Percentiles rank a stretch among this genome's conserved stretches.
Conservation (phyloP, 495 filamentous ascomycete genomes). For the Talaromyces stipitatus region DNA sequence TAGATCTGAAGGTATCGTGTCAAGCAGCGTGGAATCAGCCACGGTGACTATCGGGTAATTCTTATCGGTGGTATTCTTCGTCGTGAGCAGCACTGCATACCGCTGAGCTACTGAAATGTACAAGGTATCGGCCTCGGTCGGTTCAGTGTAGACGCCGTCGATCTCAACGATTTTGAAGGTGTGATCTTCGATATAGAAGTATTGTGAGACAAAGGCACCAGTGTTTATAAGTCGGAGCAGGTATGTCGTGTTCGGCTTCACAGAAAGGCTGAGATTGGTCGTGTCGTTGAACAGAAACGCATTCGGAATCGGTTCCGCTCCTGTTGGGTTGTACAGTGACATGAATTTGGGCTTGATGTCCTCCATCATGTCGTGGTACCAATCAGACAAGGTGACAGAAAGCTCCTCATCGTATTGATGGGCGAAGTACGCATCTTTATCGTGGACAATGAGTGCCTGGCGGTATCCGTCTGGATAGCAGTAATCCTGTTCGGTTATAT, state of each 20-base stretch:
- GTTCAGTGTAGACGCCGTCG: conserved; percentile 47
- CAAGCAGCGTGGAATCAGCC: conserved; percentile 25
- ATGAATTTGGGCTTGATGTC: conserved; percentile 38
- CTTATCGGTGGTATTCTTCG: conserved; percentile 50
- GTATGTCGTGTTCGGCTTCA: conserved; percentile 72
- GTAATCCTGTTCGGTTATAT: conserved; percentile 16
- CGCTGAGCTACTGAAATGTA: conserved; percentile 66
- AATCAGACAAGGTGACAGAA: conserved; percentile 59
- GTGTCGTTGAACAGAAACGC: conserved; percentile 52
- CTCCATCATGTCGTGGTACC: conserved; percentile 44
- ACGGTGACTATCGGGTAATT: conserved; percentile 59
- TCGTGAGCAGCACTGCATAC: conserved; percentile 60
- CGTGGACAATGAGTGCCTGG: conserved; percentile 64
- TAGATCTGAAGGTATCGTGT: conserved; percentile 20
- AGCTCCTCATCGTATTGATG: conserved; percentile 61
- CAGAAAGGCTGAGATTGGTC: conserved; percentile 44
- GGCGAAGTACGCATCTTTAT: conserved; percentile 51
- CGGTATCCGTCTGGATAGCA: conserved; percentile 74
- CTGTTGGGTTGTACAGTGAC: conserved; percentile 40
- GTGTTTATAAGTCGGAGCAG: conserved; percentile 72
- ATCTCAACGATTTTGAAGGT: conserved; percentile 51
- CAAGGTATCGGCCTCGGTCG: conserved; percentile 49
- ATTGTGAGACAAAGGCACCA: conserved; percentile 64
- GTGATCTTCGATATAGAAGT: conserved; percentile 73
- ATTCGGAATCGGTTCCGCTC: conserved; percentile 41